Conservation (phyloP, 2,329 filamentous ascomycete genomes). For the Pseudocercospora vitis region DNA sequence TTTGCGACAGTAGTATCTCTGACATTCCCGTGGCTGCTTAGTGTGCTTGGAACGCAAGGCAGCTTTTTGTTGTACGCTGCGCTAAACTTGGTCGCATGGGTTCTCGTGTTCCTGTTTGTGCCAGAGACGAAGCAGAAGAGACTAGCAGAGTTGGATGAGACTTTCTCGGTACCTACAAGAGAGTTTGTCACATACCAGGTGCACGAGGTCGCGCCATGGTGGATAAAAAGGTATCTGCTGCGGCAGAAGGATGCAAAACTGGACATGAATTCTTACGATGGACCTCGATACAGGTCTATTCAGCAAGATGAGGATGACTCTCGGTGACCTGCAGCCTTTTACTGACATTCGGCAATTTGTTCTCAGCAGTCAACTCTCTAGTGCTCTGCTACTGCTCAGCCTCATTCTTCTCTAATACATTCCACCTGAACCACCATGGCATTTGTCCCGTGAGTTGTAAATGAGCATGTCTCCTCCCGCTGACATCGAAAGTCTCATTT, state of each 20-base stretch:
- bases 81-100: conserved; percentile 56
- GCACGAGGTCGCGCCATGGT: conserved; percentile 2
- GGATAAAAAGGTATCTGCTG: conserved; percentile 4
- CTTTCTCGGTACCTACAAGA: conserved; percentile 53
- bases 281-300: not conserved
- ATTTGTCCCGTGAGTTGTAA: not conserved
- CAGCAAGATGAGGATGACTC: not conserved
- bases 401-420: not conserved
- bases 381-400: not conserved
- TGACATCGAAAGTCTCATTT: not conserved
- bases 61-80: conserved; percentile 58
- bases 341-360: too few species aligned
- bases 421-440: not conserved
- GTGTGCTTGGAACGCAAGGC: conserved; percentile 51
- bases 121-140: conserved; percentile 51
- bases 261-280: not conserved
- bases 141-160: conserved; percentile 50
- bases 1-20: conserved; percentile 40
- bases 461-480: not conserved
- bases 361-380: too few species aligned
- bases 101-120: conserved; percentile 48
- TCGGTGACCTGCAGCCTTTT: too few species aligned
- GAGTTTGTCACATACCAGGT: conserved; percentile 27
- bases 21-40: conserved; percentile 51
- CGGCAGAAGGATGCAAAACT: not conserved